Base-by-base conservation (phyloP, 2,329 filamentous ascomycete species). In the Pyrenophora seminiperda region DNA sequence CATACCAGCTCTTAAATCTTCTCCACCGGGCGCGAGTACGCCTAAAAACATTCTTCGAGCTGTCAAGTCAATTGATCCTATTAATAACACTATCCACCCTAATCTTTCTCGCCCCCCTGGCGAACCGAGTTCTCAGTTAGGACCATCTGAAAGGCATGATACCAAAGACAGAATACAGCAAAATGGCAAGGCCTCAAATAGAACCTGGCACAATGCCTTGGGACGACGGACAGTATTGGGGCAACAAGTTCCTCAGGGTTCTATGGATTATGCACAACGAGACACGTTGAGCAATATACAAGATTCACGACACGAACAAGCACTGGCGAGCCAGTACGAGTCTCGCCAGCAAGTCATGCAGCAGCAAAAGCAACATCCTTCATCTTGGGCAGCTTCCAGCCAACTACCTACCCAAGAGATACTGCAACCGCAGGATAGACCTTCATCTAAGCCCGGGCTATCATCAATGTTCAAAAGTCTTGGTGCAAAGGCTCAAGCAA, bases 401-500 rank as follows among this genome's bases (percentile, higher is more conserved):
- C 68, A 59, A 11, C 42, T 46, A 9, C 38, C 53, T 10, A 41
- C 10, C 6, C 47, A 60, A 7, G 71, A 76, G 11, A 30, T 42
- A 22, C 27, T 42, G 4, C 63, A 53, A 17, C 54, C 49, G 31
- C 59, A 67, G 11, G 63, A 64, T 18, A 70, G 70, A 47, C 20
- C 47, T 10, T 61, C 61, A 7, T 54, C 58, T 0, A 66, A 61
- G 18, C 63, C 65, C 15, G 67, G 62, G 22, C 33, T 71, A n/a
- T 57, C 64, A 13, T 68, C 64, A n/a, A 61, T 83, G n/a, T 79
- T 84, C 54, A 82, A 80, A 54, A 56, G 47, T 13, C 46, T 71
- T 18, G 68, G 56, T 32, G 60, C 63, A 37, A 68, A 66, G 41
- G 48, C 53, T 14, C 59, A 61, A 27, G 36, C 53, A 18, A 58